Evolutionary conservation across 345 rosid genomes (phyloP).

Genomic region (Arabidopsis thaliana): DNA sequence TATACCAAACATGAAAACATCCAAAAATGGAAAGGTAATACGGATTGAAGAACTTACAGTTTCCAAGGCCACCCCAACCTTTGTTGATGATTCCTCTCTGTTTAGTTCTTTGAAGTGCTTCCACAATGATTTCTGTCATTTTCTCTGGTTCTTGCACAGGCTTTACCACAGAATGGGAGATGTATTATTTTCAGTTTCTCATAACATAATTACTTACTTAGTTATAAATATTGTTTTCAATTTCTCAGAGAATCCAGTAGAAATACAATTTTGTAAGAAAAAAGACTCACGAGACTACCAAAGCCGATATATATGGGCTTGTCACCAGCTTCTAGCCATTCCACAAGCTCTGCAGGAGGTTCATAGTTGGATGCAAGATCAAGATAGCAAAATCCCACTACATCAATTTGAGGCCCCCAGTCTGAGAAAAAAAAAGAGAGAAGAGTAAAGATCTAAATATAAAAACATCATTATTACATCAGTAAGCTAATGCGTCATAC

Average conservation of each 20-base stretch:
- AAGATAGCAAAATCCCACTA: conserved; percentile 98
- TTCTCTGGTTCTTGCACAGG: conserved; percentile 92
- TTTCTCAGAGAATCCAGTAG: not conserved
- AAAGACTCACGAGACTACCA: conserved; percentile 92
- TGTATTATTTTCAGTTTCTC: conserved; percentile 20
- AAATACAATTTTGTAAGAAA: conserved; percentile 15
- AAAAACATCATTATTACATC: not conserved
- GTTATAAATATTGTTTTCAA: not conserved
- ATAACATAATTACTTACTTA: not conserved
- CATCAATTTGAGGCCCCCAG: conserved; percentile 97
- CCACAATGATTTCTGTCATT: conserved; percentile 83
- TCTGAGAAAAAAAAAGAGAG: conserved; percentile 58
- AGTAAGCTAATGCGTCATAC: conserved; percentile 16
- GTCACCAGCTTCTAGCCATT: conserved; percentile 93
- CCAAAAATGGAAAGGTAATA: conserved; percentile 5
- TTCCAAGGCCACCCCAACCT: conserved; percentile 99
- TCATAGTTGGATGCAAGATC: conserved; percentile 97
- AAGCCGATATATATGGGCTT: conserved; percentile 96
- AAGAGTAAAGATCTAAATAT: conserved; percentile 3
- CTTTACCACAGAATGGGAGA: conserved; percentile 46
- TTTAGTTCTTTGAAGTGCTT: conserved; percentile 74
- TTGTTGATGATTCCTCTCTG: conserved; percentile 97
- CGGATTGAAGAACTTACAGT: conserved; percentile 55
- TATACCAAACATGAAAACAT: conserved; percentile 28
- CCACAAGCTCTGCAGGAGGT: conserved; percentile 84